These are phyloP conservation scores for Arthrobotrys conoides DNA, from an alignment of 2,329 filamentous ascomycete genomes.

Conservation along the genomic window DNA sequence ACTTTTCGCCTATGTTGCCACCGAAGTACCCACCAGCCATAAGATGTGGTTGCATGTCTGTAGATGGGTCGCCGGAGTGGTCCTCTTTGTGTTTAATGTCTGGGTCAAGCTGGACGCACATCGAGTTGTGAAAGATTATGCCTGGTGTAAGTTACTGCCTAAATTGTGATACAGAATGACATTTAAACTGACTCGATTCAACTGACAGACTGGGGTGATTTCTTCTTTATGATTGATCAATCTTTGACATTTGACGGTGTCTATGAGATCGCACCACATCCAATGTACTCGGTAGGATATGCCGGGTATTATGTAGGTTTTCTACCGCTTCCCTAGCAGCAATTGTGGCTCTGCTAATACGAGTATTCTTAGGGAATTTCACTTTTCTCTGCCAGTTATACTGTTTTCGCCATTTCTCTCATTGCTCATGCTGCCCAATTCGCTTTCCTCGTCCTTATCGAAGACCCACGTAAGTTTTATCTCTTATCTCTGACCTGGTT, in stretches of 20 bases:
- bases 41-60: slow-evolving; percentile 76
- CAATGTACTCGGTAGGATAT: slow-evolving; percentile 99
- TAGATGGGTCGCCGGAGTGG: slow-evolving; percentile 84
- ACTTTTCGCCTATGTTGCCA: slow-evolving; percentile 92
- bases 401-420: slow-evolving; percentile 96
- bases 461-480: slow-evolving; percentile 78
- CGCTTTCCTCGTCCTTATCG: slow-evolving; percentile 88
- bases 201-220: slow-evolving; percentile 86
- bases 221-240: slow-evolving; percentile 98
- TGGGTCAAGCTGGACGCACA: slow-evolving; percentile 99
- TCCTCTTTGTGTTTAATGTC: slow-evolving; percentile 90
- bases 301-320: slow-evolving; percentile 82
- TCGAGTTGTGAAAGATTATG: slow-evolving; percentile 97
- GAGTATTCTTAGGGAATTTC: slow-evolving; percentile 78
- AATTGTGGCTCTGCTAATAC: background rate
- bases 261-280: slow-evolving; percentile 98
- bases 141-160: slow-evolving; percentile 76
- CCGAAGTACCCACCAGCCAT: slow-evolving; percentile 81
- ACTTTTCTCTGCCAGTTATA: slow-evolving; percentile 97
- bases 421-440: slow-evolving; percentile 94
- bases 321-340: background rate
- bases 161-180: background rate
- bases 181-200: slow-evolving; percentile 28
- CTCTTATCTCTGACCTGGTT: too few relatives aligned
- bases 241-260: slow-evolving; percentile 98